Evolutionary conservation across 345 rosid genomes (phyloP).

Genomic region (Adansonia digitata): DNA sequence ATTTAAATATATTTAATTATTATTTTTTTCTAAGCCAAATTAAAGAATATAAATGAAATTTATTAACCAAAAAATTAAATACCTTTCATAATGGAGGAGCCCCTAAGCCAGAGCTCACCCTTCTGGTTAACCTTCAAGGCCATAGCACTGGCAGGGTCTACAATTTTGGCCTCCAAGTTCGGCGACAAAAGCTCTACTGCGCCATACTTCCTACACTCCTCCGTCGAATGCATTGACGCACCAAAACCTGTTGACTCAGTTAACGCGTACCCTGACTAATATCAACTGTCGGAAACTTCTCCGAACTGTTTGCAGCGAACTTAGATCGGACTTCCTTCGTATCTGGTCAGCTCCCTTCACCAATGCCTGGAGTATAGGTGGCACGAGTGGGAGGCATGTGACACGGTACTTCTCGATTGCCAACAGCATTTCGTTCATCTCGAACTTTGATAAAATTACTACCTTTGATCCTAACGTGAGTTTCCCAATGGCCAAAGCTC

Average conservation of each 20-base stretch:
- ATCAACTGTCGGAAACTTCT: slow-evolving; percentile 45
- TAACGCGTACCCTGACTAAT: slow-evolving; percentile 69
- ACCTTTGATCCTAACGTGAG: slow-evolving; percentile 66
- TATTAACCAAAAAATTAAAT: not conserved
- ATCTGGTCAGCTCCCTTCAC: slow-evolving; percentile 48
- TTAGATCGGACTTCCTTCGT: slow-evolving; percentile 45
- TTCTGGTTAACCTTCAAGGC: slow-evolving; percentile 44
- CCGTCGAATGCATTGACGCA: slow-evolving; percentile 48
- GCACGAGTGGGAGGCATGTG: slow-evolving; percentile 56
- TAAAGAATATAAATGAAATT: too few species aligned
- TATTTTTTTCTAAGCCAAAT: too few species aligned
- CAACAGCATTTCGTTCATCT: slow-evolving; percentile 62
- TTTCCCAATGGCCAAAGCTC: slow-evolving; percentile 54
- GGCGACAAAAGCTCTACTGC: slow-evolving; percentile 62
- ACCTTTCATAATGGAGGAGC: slow-evolving; percentile 73
- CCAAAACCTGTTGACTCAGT: slow-evolving; percentile 76
- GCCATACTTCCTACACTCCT: slow-evolving; percentile 73
- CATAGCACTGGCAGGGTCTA: slow-evolving; percentile 52
- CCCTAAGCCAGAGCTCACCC: slow-evolving; percentile 73
- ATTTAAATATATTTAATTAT: too few species aligned
- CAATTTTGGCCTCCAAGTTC: slow-evolving; percentile 58
- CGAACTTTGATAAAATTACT: slow-evolving; percentile 65
- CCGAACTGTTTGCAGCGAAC: slow-evolving; percentile 45
- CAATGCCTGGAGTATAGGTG: slow-evolving; percentile 52
- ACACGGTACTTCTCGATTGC: slow-evolving; percentile 49